phyloP scores from a whole-genome alignment of 257 asterid genomes.

The Solanum rostratum region DNA sequence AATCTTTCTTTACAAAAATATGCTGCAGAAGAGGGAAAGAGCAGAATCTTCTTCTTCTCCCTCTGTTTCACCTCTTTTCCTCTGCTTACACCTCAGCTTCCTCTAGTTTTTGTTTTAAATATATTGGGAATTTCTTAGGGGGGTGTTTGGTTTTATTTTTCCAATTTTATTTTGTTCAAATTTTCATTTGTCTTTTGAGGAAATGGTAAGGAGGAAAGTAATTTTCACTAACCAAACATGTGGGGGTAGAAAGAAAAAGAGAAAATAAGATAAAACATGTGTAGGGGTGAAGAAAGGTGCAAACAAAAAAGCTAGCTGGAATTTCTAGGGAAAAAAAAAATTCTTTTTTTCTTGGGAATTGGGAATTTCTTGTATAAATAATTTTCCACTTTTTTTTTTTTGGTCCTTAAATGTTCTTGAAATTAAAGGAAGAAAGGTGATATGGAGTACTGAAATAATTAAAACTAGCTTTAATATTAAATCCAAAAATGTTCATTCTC shows the following conservation, averaged over 20 bases:
- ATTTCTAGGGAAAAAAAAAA: neutral
- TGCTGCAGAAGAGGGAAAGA: neutral
- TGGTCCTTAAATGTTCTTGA: neutral
- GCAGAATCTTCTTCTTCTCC: neutral
- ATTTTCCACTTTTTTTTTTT: neutral
- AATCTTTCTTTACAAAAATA: neutral
- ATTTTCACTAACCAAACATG: slow-evolving; percentile 33
- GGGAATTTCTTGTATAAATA: neutral
- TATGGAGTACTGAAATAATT: neutral
- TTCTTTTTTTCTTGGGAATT: neutral
- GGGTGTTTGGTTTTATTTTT: neutral
- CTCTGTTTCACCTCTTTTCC: neutral
- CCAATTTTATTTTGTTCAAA: too few species aligned
- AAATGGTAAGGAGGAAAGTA: slow-evolving; percentile 4
- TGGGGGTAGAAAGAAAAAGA: neutral
- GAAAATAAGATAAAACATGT: neutral
- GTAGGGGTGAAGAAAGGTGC: slow-evolving; percentile 4
- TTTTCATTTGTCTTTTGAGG: neutral
- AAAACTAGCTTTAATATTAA: neutral
- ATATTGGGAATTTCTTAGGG: neutral
- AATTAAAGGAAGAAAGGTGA: neutral
- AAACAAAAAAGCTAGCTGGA: neutral
- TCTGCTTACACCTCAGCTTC: neutral
- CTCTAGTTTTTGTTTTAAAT: neutral
- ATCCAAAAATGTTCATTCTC: neutral